A percentile compares a stretch with the other conserved stretches of the same genome.
phyloP scores from a whole-genome alignment of 768 basidiomycete genomes.

The Phlegmacium glaucopus region DNA sequence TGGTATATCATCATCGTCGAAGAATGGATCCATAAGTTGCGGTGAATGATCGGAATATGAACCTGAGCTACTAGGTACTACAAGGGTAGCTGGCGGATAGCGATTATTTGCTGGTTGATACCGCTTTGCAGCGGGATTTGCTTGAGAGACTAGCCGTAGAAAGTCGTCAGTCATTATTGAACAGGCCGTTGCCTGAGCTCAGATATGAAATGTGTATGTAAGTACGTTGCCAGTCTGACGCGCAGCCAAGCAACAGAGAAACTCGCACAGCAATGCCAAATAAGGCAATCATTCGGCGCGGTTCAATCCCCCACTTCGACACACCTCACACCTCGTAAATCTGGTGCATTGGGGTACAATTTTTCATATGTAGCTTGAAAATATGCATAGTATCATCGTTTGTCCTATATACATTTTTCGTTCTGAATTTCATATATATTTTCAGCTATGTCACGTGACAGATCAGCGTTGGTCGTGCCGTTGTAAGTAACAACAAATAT shows the following conservation, averaged over 20 bases:
- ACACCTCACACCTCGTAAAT: no score
- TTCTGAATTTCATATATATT: no score
- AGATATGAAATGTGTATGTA: conserved; percentile 9
- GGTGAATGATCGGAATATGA: conserved; percentile 41
- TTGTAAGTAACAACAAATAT: no score
- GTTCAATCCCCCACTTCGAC: no score
- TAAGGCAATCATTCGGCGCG: background rate
- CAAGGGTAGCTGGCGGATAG: conserved; percentile 56
- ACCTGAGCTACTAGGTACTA: conserved; percentile 26
- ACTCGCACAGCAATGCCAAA: conserved; percentile 18
- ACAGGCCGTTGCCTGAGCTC: conserved; percentile 7
- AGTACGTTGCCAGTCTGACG: no score
- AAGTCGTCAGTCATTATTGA: conserved; percentile 79
- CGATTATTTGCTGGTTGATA: conserved; percentile 51
- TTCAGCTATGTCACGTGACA: no score
- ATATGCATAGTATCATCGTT: no score
- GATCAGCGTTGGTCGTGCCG: no score
- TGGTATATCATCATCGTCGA: conserved; percentile 74
- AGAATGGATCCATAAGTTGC: conserved; percentile 78
- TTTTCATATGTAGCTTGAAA: no score
- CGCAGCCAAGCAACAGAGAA: no score
- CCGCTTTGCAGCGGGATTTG: conserved; percentile 59
- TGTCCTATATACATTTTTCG: no score
- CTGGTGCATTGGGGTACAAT: no score
- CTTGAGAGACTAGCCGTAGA: conserved; percentile 64